phyloP scores from a whole-genome alignment of 768 basidiomycete genomes.

The Lyophyllum decastes region DNA sequence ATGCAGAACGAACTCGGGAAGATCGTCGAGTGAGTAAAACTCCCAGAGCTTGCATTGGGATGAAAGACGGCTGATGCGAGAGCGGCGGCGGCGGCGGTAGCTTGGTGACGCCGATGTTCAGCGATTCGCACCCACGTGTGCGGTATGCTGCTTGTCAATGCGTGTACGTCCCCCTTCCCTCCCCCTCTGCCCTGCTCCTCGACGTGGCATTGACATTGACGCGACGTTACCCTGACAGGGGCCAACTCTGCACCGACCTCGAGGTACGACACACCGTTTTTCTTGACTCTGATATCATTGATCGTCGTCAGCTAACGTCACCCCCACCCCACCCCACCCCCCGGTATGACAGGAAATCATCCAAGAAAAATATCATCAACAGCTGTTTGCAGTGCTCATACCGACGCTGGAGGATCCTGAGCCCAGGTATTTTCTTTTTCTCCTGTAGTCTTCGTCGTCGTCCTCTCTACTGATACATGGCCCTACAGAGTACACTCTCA shows the following conservation, averaged over 20 bases:
- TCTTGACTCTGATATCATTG: background rate
- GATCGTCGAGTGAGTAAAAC: conserved; percentile 69
- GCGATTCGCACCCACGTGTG: conserved; percentile 78
- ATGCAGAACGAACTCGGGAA: conserved; percentile 83
- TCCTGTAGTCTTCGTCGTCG: background rate
- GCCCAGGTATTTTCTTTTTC: conserved; percentile 53
- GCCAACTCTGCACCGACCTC: conserved; percentile 87
- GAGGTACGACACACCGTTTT: conserved; percentile 52
- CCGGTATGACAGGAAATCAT: conserved; percentile 60
- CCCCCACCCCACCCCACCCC: background rate
- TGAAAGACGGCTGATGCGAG: background rate
- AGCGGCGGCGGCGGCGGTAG: conserved; percentile 39
- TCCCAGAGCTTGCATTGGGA: background rate
- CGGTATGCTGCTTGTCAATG: conserved; percentile 84
- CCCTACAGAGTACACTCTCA: conserved; percentile 75
- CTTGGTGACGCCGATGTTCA: conserved; percentile 75
- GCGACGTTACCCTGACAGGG: conserved; percentile 41
- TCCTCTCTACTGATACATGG: background rate
- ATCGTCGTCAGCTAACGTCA: background rate
- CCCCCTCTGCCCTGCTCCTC: background rate
- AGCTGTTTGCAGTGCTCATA: conserved; percentile 71
- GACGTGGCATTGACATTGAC: conserved; percentile 8
- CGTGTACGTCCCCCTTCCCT: conserved; percentile 50
- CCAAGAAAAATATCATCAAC: conserved; percentile 68
- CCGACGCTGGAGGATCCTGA: conserved; percentile 76